Evolutionary conservation across 225 moss, liverwort and hornwort genomes (phyloP).

Genomic region (Pseudoscleropodium purum): DNA sequence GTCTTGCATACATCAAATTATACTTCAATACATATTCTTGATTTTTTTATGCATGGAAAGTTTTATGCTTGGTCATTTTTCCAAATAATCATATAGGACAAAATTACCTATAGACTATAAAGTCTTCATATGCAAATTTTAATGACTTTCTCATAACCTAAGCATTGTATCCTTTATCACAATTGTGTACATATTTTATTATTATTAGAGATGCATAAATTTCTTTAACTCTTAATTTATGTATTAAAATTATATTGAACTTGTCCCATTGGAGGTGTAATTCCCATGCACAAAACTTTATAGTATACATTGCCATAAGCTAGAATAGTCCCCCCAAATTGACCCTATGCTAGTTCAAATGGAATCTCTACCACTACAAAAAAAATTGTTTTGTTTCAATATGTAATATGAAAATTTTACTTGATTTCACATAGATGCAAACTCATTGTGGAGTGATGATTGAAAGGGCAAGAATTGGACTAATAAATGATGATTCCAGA

Average conservation of each 20-base stretch:
- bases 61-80: fast-evolving
- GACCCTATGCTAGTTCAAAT: too few relatives aligned
- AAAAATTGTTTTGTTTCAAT: neutral
- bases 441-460: neutral
- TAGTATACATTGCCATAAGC: neutral
- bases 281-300: neutral
- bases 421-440: neutral
- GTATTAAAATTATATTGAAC: neutral
- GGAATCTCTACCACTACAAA: neutral
- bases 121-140: neutral
- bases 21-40: neutral
- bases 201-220: neutral
- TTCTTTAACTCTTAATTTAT: neutral
- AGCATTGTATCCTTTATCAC: fast-evolving
- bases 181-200: neutral
- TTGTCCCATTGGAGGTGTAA: neutral
- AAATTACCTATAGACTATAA: neutral
- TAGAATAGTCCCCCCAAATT: neutral
- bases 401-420: neutral
- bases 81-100: neutral
- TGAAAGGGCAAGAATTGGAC: neutral
- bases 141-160: fast-evolving
- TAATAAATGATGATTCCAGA: neutral
- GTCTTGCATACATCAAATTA: neutral
- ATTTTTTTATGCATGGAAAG: fast-evolving